Base-by-base conservation (phyloP, 1,284 basidiomycete species). In the Phellopilus nigrolimitatus region DNA sequence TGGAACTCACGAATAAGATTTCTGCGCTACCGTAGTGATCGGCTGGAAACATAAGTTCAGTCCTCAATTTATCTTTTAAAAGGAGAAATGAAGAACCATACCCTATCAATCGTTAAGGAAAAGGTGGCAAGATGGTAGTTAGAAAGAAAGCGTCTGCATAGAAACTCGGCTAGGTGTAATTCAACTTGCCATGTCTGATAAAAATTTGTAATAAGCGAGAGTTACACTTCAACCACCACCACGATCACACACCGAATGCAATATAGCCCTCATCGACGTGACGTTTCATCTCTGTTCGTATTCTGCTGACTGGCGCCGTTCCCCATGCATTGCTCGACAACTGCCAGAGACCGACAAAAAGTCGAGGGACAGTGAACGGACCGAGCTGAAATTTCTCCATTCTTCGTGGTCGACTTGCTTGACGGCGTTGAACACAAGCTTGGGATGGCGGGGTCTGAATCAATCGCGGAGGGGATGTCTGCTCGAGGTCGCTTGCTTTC, bases 11-110 rank as follows among this genome's bases (percentile, higher is more conserved):
- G 57, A 87, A 89, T 53, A 88, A 75, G 54, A 86, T 76, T 64
- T 91, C 87, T 28, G 87, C 78, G 61, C 80, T 79, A 15, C 88
- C 88, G 70, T 90, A 89, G 67, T 90, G 87, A 69, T 90, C 87
- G 59, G 88, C 88, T 89, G 61, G 34, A 19, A 40, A 25, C 8
- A 36, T 31, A n/a, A 34, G 24, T 13, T 48, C n/a, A 48, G 39
- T 48, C 3, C 15, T 42, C 13, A 17, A 17, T 27, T 36, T 34
- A n/a, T 30, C n/a, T 19, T 25, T 21, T 22, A 47, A 30, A 24
- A 15, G 43, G 30, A 39, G 12, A 31, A 39, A 37, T 27, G n/a
- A 33, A 33, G n/a, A n/a, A 49, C 41, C 47, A 46, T 54, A 55
- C 33, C 43, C 39, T 54, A 48, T 7, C 45, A 27, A 40, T 39